Percentiles rank a stretch among this genome's conserved stretches.
Conservation (phyloP, 352 stramenopile species). For the Globisporangium canariense region DNA sequence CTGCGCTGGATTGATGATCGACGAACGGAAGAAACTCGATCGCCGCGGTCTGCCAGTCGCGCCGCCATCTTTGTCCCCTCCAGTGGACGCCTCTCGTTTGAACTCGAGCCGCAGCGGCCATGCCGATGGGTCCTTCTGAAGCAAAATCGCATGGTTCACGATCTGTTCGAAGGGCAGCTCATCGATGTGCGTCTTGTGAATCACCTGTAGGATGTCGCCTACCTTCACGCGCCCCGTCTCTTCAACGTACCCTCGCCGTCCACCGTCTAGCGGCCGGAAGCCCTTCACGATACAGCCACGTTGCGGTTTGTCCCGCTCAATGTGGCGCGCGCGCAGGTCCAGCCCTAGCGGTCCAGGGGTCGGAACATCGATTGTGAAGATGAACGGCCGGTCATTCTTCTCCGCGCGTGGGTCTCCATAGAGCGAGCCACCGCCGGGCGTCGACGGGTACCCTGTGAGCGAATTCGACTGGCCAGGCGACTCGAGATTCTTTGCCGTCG, state of each 20-base stretch:
- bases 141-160: conserved; percentile 67
- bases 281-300: conserved; percentile 76
- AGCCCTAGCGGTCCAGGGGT: conserved; percentile 62
- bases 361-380: conserved; percentile 77
- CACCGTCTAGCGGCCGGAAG: conserved; percentile 56
- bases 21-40: conserved; percentile 75
- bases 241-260: conserved; percentile 63
- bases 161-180: conserved; percentile 85
- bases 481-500: conserved; percentile 17
- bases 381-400: conserved; percentile 41
- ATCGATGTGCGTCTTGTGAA: conserved; percentile 75
- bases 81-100: conserved; percentile 38
- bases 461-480: conserved; percentile 27
- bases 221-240: conserved; percentile 69
- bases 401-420: conserved; percentile 50
- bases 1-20: conserved; percentile 60
- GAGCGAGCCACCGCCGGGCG: conserved; percentile 31
- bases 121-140: conserved; percentile 60
- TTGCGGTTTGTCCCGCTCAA: conserved; percentile 72
- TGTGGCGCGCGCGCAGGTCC: conserved; percentile 66
- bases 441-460: conserved; percentile 33
- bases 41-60: conserved; percentile 38
- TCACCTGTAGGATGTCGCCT: conserved; percentile 75
- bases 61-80: conserved; percentile 25
- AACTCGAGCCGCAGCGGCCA: conserved; percentile 82